Conservation (phyloP, 257 asterid genomes). For the Jacaranda mimosifolia region DNA sequence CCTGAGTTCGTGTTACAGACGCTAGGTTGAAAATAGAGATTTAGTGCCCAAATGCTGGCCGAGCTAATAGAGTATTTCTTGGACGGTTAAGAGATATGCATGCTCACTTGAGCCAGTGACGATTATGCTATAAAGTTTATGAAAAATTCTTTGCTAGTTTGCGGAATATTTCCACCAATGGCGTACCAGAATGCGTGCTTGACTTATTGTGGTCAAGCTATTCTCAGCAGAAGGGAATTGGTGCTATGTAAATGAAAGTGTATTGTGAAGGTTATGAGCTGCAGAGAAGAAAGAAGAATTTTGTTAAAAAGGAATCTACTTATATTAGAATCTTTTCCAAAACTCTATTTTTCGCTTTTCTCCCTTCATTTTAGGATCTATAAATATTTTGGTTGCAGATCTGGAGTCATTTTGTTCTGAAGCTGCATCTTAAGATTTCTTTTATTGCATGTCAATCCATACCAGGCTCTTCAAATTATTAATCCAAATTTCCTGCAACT, state of each 20-base stretch:
- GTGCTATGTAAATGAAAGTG: slow-evolving; percentile 4
- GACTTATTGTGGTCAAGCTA: background rate
- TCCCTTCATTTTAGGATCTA: background rate
- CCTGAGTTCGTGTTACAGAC: too few species aligned
- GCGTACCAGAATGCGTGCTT: background rate
- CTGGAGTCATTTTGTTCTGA: slow-evolving; percentile 15
- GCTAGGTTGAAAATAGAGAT: too few species aligned
- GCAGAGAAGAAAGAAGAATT: background rate
- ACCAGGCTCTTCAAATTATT: background rate
- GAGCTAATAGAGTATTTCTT: slow-evolving; percentile 13
- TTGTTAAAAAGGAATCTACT: background rate
- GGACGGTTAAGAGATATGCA: background rate
- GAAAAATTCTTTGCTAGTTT: background rate
- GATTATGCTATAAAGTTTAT: background rate
- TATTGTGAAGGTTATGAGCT: background rate
- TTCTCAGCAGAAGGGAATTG: background rate
- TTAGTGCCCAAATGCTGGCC: slow-evolving; percentile 4
- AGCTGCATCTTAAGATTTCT: slow-evolving; percentile 20
- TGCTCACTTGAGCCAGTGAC: slow-evolving; percentile 2
- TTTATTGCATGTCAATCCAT: slow-evolving; percentile 2
- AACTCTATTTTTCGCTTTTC: background rate
- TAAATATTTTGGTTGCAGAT: background rate
- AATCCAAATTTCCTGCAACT: background rate
- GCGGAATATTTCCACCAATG: slow-evolving; percentile 1
- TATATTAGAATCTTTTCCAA: background rate